Conservation (phyloP, 495 filamentous ascomycete genomes). For the Xylaria grammica region DNA sequence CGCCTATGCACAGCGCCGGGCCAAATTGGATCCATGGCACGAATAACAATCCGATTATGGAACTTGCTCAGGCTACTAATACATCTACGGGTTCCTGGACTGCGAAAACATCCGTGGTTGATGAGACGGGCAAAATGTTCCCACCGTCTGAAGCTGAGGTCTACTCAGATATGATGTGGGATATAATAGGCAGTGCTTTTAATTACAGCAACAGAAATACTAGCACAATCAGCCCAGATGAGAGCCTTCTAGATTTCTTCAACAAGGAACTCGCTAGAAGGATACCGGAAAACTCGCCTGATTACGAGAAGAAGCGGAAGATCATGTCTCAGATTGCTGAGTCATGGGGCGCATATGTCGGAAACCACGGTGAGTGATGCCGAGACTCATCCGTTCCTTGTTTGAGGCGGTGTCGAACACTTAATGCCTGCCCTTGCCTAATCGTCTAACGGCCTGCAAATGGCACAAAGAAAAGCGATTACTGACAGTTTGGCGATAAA, state of each 20-base stretch:
- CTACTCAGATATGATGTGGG: conserved; percentile 73
- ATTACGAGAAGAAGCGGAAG: conserved; percentile 54
- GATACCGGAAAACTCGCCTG: conserved; percentile 53
- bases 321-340: conserved; percentile 67
- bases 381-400: conserved; percentile 17
- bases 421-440: background rate
- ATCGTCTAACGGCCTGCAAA: too few relatives aligned
- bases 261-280: conserved; percentile 60
- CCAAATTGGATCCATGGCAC: conserved; percentile 97
- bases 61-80: conserved; percentile 71
- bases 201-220: conserved; percentile 73
- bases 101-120: conserved; percentile 62
- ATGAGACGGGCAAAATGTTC: conserved; percentile 65
- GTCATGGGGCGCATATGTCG: conserved; percentile 89
- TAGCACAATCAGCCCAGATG: conserved; percentile 64
- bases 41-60: conserved; percentile 80
- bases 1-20: conserved; percentile 59
- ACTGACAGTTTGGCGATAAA: background rate
- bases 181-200: conserved; percentile 78
- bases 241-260: conserved; percentile 82
- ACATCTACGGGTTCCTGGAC: conserved; percentile 66
- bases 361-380: conserved; percentile 51
- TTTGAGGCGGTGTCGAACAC: too few relatives aligned
- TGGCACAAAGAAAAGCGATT: background rate
- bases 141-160: conserved; percentile 55